These are phyloP conservation scores for Xylariomycetidae sp. DNA, from an alignment of 2,329 filamentous ascomycete species.

Conservation along the genomic window DNA sequence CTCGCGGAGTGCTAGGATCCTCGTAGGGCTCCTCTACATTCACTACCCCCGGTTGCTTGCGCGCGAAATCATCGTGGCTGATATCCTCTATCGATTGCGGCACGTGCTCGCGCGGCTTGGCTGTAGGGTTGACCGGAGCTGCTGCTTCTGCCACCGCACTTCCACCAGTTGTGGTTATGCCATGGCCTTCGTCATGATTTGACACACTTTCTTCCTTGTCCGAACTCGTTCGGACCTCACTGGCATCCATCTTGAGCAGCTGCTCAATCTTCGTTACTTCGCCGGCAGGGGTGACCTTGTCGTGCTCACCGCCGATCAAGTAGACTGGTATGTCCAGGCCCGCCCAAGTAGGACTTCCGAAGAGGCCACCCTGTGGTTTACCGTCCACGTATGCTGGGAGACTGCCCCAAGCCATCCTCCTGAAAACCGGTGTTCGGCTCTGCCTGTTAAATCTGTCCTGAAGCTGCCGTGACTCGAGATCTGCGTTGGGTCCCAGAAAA, in stretches of 20 bases:
- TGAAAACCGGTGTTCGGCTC: conserved; percentile 75
- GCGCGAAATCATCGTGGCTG: conserved; percentile 31
- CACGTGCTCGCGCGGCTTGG: conserved; percentile 24
- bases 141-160: conserved; percentile 39
- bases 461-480: conserved; percentile 58
- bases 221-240: neutral
- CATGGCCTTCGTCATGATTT: conserved; percentile 3
- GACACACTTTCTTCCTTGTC: conserved; percentile 1
- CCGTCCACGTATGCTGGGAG: conserved; percentile 55
- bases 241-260: conserved; percentile 24
- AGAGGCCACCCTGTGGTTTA: conserved; percentile 55
- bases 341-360: conserved; percentile 65
- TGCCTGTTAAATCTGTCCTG: conserved; percentile 76
- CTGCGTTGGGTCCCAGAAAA: conserved; percentile 64
- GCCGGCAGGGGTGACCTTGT: conserved; percentile 65
- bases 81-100: conserved; percentile 34
- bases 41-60: conserved; percentile 16
- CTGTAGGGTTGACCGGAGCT: conserved; percentile 38
- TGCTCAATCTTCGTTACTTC: conserved; percentile 63
- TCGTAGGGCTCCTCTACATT: conserved; percentile 24
- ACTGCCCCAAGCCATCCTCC: conserved; percentile 70
- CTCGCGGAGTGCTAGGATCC: conserved; percentile 41
- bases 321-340: conserved; percentile 68
- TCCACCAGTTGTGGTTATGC: conserved; percentile 15
- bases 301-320: conserved; percentile 70